Percentiles rank a stretch among this genome's conserved stretches.
phyloP scores from a whole-genome alignment of 2,329 filamentous ascomycete species.

The Ophiosphaerella herpotricha region DNA sequence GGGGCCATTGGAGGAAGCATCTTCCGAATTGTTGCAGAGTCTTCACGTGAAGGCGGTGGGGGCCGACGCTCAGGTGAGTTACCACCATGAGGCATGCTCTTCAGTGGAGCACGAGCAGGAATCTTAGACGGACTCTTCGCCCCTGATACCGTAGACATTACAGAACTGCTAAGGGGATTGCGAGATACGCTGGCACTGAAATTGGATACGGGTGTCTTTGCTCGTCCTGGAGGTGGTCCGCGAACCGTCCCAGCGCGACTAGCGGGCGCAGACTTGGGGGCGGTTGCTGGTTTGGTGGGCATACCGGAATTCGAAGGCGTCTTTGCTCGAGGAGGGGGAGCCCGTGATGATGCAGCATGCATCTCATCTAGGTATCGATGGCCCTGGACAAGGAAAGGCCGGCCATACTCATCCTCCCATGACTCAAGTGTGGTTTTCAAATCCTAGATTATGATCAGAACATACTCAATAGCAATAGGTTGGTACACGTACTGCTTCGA shows the following conservation, averaged over 20 bases:
- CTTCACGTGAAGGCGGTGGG: slow-evolving; percentile 36
- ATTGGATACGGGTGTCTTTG: slow-evolving; percentile 50
- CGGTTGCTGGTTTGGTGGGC: slow-evolving; percentile 33
- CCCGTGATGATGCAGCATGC: slow-evolving; percentile 65
- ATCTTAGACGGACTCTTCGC: slow-evolving; percentile 68
- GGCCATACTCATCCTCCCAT: slow-evolving; percentile 93
- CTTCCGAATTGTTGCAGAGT: slow-evolving; percentile 38
- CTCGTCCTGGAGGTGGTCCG: slow-evolving; percentile 47
- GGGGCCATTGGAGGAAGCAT: slow-evolving; percentile 58
- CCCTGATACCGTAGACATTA: slow-evolving; percentile 36
- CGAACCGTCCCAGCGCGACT: slow-evolving; percentile 48
- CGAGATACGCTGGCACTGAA: slow-evolving; percentile 43
- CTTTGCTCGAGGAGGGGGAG: slow-evolving; percentile 70
- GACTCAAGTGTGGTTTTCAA: slow-evolving; percentile 77
- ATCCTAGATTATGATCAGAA: slow-evolving; percentile 46
- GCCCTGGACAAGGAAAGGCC: slow-evolving; percentile 90
- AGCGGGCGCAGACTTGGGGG: slow-evolving; percentile 35
- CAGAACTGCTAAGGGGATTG: slow-evolving; percentile 45
- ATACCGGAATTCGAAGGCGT: slow-evolving; percentile 64
- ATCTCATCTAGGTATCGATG: slow-evolving; percentile 87
- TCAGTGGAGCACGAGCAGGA: slow-evolving; percentile 70
- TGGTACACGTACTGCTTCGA: slow-evolving; percentile 62
- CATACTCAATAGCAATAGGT: background rate
- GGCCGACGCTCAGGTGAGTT: slow-evolving; percentile 77
- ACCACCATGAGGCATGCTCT: slow-evolving; percentile 69